Base-by-base conservation (phyloP, 2,329 filamentous ascomycete genomes). In the Colletotrichum sublineola region DNA sequence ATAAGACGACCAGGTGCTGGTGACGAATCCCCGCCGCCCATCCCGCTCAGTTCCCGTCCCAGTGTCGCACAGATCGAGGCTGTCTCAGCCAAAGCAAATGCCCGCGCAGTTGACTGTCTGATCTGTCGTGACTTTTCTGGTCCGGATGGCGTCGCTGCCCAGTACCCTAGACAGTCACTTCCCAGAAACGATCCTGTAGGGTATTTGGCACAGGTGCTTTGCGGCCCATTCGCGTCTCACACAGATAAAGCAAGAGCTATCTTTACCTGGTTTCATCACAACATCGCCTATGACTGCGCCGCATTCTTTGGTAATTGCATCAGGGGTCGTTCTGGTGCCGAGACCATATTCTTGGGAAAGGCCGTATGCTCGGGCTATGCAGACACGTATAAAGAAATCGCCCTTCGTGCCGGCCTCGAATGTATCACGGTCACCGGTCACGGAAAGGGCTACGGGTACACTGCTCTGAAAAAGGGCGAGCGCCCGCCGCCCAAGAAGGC, bases 251-350 rank as follows among this genome's bases (percentile, higher is more conserved):
- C 96, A 2, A 89, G 96, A 38, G 94, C 91, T 2, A 94, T 99
- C 72, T 98, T 98, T 80, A 94, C 93, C 1, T 99, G 96, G 96
- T 90, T 95, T 52, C 96, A 98, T 82, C 92, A 98, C 81, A 98
- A 98, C 77, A 91, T 99, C 70, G 87, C 87, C 58, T 99, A 98
- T 80, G 94, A 98, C 79, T 90, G 91, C 0, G 87, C 89, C 36
- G 88, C 91, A 33, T 97, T 98, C 84, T 97, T 97, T 78, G 89
- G 87, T 68, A 89, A 91, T 46, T 90, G 85, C 58, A 84, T 97
- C 42, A 87, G 90, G 74, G 85, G 88, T 9, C 91, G 90, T 53
- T 92, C 90, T 0, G 92, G 94, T 0, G 89, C 91, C 44, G 90
- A 92, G 42, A 96, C 93, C 0, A 89, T 98, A 14, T 87, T 90